A percentile compares a stretch with the other conserved stretches of the same genome.
Evolutionary conservation across 805 yeast genomes (phyloP).

Genomic region (Metschnikowia rubicola): DNA sequence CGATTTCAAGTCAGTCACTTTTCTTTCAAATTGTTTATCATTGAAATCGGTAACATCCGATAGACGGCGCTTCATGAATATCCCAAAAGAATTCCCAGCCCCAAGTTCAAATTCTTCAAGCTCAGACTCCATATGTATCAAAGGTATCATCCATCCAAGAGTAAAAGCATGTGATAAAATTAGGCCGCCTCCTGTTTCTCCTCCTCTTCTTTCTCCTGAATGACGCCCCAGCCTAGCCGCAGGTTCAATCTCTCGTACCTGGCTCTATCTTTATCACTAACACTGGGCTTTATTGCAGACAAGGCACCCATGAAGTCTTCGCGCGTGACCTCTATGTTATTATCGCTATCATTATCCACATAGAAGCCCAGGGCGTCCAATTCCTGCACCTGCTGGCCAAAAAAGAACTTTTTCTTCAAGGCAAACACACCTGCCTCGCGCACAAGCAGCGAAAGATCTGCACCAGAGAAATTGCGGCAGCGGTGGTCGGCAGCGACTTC

Average conservation of each 20-base stretch:
- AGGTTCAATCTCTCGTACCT: conserved; percentile 74
- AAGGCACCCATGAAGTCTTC: conserved; percentile 73
- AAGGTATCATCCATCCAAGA: too few relatives aligned
- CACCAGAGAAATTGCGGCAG: conserved; percentile 91
- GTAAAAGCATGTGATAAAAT: too few relatives aligned
- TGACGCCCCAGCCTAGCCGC: conserved; percentile 67
- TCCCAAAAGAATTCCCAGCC: too few relatives aligned
- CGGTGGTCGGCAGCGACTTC: conserved; percentile 69
- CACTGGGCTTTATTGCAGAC: conserved; percentile 79
- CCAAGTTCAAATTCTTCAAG: too few relatives aligned
- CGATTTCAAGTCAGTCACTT: too few relatives aligned
- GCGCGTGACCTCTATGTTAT: conserved; percentile 51
- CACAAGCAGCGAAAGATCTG: conserved; percentile 87
- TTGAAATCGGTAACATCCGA: too few relatives aligned
- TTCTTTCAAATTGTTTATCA: too few relatives aligned
- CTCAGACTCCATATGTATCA: too few relatives aligned
- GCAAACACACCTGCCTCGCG: conserved; percentile 94
- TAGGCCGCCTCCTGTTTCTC: background rate
- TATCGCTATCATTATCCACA: conserved; percentile 28
- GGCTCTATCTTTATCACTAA: conserved; percentile 75
- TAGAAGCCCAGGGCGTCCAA: conserved; percentile 37
- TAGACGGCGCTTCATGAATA: too few relatives aligned
- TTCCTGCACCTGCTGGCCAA: conserved; percentile 36
- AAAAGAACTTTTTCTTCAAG: conserved; percentile 68
- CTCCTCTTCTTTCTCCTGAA: conserved; percentile 28